Evolutionary conservation across 139 green algal genomes (phyloP).

Genomic region (Closterium sp.): DNA sequence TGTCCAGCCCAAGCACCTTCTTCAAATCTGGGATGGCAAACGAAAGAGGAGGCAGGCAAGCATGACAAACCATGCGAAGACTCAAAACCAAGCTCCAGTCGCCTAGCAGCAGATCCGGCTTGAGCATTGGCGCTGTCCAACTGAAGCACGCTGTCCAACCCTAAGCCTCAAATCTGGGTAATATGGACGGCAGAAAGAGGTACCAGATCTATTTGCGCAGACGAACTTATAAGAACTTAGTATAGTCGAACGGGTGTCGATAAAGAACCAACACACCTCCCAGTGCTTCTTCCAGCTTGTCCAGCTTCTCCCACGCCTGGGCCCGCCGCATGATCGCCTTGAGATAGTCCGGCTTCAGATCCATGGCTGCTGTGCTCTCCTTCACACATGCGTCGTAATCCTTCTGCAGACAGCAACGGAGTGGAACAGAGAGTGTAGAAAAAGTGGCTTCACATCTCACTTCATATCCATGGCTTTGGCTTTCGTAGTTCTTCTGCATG

Average conservation of each 20-base stretch:
- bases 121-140: too few relatives aligned
- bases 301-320: slow-evolving; percentile 73
- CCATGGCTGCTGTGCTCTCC: slow-evolving; percentile 54
- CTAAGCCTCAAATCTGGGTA: too few relatives aligned
- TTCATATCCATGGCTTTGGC: too few relatives aligned
- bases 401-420: neutral
- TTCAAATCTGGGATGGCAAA: too few relatives aligned
- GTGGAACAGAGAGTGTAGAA: neutral
- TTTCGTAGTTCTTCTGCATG: too few relatives aligned
- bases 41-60: too few relatives aligned
- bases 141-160: too few relatives aligned
- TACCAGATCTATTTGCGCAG: neutral
- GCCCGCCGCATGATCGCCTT: slow-evolving; percentile 79
- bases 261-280: slow-evolving; percentile 14
- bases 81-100: too few relatives aligned
- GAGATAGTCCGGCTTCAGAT: slow-evolving; percentile 56
- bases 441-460: too few relatives aligned
- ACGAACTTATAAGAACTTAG: neutral
- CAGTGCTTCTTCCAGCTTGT: slow-evolving; percentile 76
- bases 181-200: neutral
- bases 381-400: slow-evolving; percentile 28
- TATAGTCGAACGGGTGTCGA: neutral
- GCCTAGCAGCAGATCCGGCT: too few relatives aligned
- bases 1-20: too few relatives aligned
- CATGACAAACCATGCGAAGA: too few relatives aligned